phyloP scores from a whole-genome alignment of 139 green algal genomes.

The Desmodesmus armatus region DNA sequence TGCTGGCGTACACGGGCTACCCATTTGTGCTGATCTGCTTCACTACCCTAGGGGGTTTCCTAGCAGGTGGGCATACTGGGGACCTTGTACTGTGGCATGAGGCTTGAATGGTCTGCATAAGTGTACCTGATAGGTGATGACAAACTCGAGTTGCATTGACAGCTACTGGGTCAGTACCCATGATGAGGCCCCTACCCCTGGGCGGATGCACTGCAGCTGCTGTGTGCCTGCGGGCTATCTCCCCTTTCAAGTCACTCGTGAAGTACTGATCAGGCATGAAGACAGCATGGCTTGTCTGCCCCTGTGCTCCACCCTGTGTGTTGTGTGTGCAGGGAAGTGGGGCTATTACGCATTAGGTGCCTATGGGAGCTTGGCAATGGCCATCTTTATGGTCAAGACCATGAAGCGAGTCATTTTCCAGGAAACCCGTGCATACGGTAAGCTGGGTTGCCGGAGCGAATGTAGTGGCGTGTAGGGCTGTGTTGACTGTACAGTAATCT shows the following conservation, averaged over 20 bases:
- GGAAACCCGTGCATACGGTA: slow-evolving; percentile 78
- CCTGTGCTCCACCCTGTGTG: not conserved
- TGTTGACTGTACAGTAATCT: not conserved
- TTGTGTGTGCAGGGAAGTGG: slow-evolving; percentile 55
- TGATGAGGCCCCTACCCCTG: no score
- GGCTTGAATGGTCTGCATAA: no score
- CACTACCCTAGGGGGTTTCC: slow-evolving; percentile 45
- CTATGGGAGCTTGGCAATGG: slow-evolving; percentile 85
- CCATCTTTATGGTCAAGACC: slow-evolving; percentile 92
- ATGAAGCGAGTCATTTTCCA: slow-evolving; percentile 94
- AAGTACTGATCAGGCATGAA: not conserved
- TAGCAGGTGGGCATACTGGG: slow-evolving; percentile 36
- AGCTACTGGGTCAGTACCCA: no score
- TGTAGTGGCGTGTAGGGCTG: not conserved
- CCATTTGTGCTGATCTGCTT: slow-evolving; percentile 74
- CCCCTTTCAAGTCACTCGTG: no score
- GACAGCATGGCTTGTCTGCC: not conserved
- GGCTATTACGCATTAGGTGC: slow-evolving; percentile 75
- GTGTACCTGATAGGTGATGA: not conserved
- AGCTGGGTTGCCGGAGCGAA: not conserved
- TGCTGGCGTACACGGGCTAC: slow-evolving; percentile 90
- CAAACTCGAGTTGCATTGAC: no score
- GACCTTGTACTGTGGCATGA: not conserved
- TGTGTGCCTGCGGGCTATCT: no score
- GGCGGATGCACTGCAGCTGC: no score